Conservation (phyloP, 371 early-diverging fungal genomes). For the Synchytrium microbalum region DNA sequence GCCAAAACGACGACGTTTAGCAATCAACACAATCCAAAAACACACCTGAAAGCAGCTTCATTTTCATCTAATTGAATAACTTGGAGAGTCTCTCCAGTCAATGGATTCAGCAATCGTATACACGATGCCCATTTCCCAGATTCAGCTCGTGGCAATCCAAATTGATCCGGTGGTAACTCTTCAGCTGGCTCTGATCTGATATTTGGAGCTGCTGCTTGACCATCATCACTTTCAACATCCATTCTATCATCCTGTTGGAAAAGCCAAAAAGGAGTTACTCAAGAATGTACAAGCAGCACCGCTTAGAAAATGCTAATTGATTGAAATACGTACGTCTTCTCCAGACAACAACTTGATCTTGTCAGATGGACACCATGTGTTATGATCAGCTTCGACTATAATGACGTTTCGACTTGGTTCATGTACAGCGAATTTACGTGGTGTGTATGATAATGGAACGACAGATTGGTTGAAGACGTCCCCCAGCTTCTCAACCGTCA, state of each 20-base stretch:
- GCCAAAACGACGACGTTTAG: background rate
- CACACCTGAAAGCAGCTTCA: slow-evolving; percentile 71
- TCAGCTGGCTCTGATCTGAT: slow-evolving; percentile 11
- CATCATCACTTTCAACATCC: slow-evolving; percentile 10
- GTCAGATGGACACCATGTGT: slow-evolving; percentile 58
- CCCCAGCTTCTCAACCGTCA: slow-evolving; percentile 79
- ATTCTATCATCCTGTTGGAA: slow-evolving; percentile 6
- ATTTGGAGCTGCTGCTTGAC: slow-evolving; percentile 7
- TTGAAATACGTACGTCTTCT: slow-evolving; percentile 28
- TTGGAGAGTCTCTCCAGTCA: slow-evolving; percentile 63
- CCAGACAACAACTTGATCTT: slow-evolving; percentile 43
- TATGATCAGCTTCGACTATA: slow-evolving; percentile 81
- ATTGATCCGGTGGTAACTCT: slow-evolving; percentile 55
- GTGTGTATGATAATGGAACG: slow-evolving; percentile 83
- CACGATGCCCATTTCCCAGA: slow-evolving; percentile 84
- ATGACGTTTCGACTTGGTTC: slow-evolving; percentile 71
- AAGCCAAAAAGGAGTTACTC: slow-evolving; percentile 4
- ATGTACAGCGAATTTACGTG: slow-evolving; percentile 72
- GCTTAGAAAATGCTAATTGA: background rate
- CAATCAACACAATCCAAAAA: slow-evolving; percentile 4
- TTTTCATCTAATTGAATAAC: slow-evolving; percentile 72
- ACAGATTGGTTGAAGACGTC: slow-evolving; percentile 72
- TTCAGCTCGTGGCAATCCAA: slow-evolving; percentile 63
- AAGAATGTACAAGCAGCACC: slow-evolving; percentile 5
- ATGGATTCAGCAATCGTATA: slow-evolving; percentile 73